phyloP scores from a whole-genome alignment of 805 yeast species.

The Saturnispora bothae region DNA sequence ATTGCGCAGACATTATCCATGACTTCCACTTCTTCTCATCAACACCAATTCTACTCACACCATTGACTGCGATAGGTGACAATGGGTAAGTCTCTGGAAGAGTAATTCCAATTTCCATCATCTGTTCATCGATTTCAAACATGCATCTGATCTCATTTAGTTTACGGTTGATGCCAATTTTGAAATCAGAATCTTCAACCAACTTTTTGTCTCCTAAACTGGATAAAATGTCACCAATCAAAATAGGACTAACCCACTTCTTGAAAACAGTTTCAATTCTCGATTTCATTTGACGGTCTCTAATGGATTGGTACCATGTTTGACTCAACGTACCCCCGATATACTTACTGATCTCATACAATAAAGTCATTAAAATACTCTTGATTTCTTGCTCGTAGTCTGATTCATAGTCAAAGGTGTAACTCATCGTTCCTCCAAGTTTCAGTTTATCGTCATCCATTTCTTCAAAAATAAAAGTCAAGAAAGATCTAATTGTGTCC shows the following conservation, averaged over 20 bases:
- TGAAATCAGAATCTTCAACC: constrained; percentile 34
- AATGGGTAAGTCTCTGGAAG: constrained; percentile 76
- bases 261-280: constrained; percentile 54
- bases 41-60: constrained; percentile 75
- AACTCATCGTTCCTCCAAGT: constrained; percentile 21
- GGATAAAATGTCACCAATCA: constrained; percentile 46
- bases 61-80: constrained; percentile 61
- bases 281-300: constrained; percentile 54
- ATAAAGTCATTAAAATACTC: constrained; percentile 38
- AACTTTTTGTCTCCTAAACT: constrained; percentile 21
- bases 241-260: constrained; percentile 49
- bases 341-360: constrained; percentile 37
- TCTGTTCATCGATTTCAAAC: constrained; percentile 79
- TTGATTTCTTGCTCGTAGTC: constrained; percentile 26
- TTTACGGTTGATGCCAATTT: constrained; percentile 49
- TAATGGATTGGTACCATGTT: constrained; percentile 59
- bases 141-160: constrained; percentile 61
- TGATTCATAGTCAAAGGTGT: constrained; percentile 11
- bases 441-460: constrained; percentile 28
- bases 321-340: constrained; percentile 54
- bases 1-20: constrained; percentile 87
- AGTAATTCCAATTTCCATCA: constrained; percentile 64
- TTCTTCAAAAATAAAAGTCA: constrained; percentile 44
- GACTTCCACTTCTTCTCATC: constrained; percentile 90
- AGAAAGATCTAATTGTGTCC: constrained; percentile 37